Base-by-base conservation (phyloP, 768 basidiomycete genomes). In the Termitomyces sp. region DNA sequence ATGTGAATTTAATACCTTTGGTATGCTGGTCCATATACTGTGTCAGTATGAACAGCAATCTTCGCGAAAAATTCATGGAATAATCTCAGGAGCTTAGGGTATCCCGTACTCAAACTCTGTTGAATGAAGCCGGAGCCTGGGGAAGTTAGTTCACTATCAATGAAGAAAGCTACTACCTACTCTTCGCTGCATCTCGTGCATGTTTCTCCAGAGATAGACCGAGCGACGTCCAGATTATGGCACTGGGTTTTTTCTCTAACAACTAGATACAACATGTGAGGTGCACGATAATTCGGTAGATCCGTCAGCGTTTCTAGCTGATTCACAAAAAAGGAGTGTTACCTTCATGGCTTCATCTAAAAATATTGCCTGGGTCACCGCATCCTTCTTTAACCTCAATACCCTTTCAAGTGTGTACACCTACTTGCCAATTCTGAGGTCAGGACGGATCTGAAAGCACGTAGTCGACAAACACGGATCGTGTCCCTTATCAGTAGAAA, bases 61-160 rank as follows among this genome's bases (percentile, higher is more conserved):
- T 94, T 94, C 31, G 89, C 85, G 69, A 99, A 99, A 74, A 99
- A 97, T 41, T 94, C 94, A 55, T 99, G 97, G 73, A 99, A 95
- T 2, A 98, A 80, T 10, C 97, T 83, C 9, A 99, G 70, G 3
- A 99, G 77, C 50, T 84, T 83, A 3, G 95, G 93, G 72, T 98
- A 98, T 18, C 91, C 90, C 2, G 84, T 77, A 62, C 87, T 86
- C 41, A 99, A 74, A 4, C 92, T 91, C 65, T 95, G 94, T 64
- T 98, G 94, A 12, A 98, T 71, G 70, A 98, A 98, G 0, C 84
- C 81, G 0, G 96, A 98, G 18, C 80, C 94, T 97, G 60, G 22
- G 31, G 51, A 4, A 54, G 36, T 36, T 50, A 45, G 37, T 31
- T 12, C 16, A 28, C 31, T 28, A 33, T 37, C 16, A n/a, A 54